These are phyloP conservation scores for Scheffersomyces illinoinensis DNA, from an alignment of 1,139 yeast species.

Conservation along the genomic window DNA sequence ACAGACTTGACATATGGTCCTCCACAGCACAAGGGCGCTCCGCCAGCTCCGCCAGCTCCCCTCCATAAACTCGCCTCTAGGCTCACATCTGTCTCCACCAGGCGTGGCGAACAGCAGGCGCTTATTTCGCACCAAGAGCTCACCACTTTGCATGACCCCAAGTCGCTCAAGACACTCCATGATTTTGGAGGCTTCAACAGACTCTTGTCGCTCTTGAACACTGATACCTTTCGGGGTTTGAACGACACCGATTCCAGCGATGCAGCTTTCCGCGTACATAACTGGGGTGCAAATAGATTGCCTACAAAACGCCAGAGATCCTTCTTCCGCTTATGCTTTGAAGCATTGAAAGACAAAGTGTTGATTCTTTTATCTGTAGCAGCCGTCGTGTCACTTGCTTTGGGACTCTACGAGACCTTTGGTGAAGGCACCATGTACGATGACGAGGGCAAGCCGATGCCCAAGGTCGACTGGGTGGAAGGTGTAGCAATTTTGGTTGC, in stretches of 20 bases:
- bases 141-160: constrained; percentile 53
- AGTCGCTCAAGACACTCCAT: constrained; percentile 40
- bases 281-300: constrained; percentile 67
- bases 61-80: constrained; percentile 6
- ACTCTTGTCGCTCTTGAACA: constrained; percentile 30
- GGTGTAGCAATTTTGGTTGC: constrained; percentile 97
- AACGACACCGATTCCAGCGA: constrained; percentile 28
- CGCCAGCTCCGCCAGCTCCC: constrained; percentile 1
- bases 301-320: constrained; percentile 72
- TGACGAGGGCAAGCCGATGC: constrained; percentile 70
- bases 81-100: constrained; percentile 4
- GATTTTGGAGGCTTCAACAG: constrained; percentile 44
- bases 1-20: background rate
- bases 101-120: background rate
- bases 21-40: background rate
- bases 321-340: constrained; percentile 67
- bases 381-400: constrained; percentile 82
- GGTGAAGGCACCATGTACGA: constrained; percentile 81
- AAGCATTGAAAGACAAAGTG: constrained; percentile 90
- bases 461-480: constrained; percentile 95
- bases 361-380: constrained; percentile 81
- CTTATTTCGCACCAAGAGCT: constrained; percentile 29
- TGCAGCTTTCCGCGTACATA: constrained; percentile 33
- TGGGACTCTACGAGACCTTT: constrained; percentile 90
- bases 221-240: constrained; percentile 49